Base-by-base conservation (phyloP, 148 eudicot genomes). In the Chenopodium suecicum region DNA sequence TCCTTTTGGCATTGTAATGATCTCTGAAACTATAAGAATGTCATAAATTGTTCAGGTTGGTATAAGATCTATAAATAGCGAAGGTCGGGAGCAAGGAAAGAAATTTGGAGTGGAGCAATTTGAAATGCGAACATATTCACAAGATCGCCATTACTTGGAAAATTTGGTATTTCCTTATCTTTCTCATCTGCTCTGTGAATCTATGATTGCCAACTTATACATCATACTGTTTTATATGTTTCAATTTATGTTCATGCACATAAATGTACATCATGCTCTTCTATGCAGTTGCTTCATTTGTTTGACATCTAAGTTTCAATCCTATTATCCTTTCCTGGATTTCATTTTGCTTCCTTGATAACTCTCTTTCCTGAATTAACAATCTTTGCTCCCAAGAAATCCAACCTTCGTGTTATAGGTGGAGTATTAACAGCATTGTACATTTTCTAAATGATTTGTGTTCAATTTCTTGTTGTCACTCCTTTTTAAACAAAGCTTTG, bases 11-110 rank as follows among this genome's bases (percentile, higher is more conserved):
- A 6, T 78, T 46, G 62, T 23, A 71, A 19, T 10, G 27, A 75
- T 69, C 12, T 62, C 64, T 50, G 34, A 70, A 70, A n/a, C 47
- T 19, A 27, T 60, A 62, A 19, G 54, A 32, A 73, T 67, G 50
- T n/a, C 2, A 23, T 20, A 66, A 70, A 23, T 41, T 72, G 27
- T 81, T 77, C 91, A 95, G 99, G 97, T 95, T 73, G 99, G 98
- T 73, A 84, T 95, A 67, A 92, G 99, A 86, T 93, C 98, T 62
- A 94, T 95, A 76, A 95, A 78, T 2, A 89, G 75, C 10, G 99
- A 95, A 90, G 99, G 99, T 63, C 94, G 97, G 52, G 98, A 93
- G 78, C 99, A 95, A 86, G 99, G 99, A 80, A 88, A 95, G 87
- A 91, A 86, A 85, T 95, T 92, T 81, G 99, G 99, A 3, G 99